phyloP scores from a whole-genome alignment of 306 rosid species.

The Medicago arabica region DNA sequence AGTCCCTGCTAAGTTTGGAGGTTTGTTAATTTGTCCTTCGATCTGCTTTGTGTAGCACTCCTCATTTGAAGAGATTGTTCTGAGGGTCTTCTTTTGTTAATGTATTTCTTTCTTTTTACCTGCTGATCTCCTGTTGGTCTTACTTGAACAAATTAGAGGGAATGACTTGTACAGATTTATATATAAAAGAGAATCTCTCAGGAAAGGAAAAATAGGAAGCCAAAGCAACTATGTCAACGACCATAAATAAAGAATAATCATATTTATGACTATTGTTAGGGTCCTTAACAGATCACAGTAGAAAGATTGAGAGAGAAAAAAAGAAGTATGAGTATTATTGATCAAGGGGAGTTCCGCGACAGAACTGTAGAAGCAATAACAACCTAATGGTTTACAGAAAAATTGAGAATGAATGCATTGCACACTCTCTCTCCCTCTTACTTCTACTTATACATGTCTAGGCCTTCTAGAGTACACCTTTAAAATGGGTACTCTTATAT shows the following conservation, averaged over 20 bases:
- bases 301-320: background rate
- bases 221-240: background rate
- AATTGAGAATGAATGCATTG: background rate
- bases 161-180: background rate
- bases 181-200: background rate
- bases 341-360: background rate
- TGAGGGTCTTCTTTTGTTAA: slow-evolving; percentile 27
- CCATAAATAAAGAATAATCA: background rate
- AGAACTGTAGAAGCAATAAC: background rate
- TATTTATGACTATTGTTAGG: background rate
- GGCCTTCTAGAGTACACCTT: background rate
- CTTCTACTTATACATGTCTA: background rate
- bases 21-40: slow-evolving; percentile 58
- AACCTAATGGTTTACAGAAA: background rate
- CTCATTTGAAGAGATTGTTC: slow-evolving; percentile 29
- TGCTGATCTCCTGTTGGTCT: slow-evolving; percentile 21
- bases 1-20: slow-evolving; percentile 96
- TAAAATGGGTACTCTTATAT: background rate
- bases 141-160: slow-evolving; percentile 6
- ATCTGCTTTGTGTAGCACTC: slow-evolving; percentile 41
- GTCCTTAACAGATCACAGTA: background rate
- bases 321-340: background rate
- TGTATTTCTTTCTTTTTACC: slow-evolving; percentile 30
- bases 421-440: background rate
- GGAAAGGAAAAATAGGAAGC: background rate